Conservation (phyloP, 23 red algal genomes). For the Pyropia haitanensis region DNA sequence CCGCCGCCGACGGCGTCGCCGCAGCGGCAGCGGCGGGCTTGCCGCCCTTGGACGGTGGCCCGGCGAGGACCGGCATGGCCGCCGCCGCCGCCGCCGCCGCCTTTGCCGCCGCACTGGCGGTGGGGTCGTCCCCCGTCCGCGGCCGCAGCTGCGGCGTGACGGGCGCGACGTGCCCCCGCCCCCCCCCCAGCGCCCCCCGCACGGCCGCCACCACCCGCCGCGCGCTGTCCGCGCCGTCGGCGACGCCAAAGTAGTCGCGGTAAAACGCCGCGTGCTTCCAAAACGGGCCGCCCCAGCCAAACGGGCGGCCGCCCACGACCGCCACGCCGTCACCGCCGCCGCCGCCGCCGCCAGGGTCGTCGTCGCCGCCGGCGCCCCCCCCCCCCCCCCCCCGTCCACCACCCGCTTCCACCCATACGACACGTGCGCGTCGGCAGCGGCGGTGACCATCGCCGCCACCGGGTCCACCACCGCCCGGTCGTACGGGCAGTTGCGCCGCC, state of each 20-base stretch:
- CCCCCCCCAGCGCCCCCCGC: not conserved
- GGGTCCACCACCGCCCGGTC: constrained; percentile 20
- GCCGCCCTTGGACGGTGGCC: too few relatives aligned
- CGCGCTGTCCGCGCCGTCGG: constrained; percentile 22
- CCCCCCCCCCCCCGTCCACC: too few relatives aligned
- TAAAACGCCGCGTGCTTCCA: constrained; percentile 70
- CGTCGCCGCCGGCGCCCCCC: not conserved
- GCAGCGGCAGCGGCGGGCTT: too few relatives aligned
- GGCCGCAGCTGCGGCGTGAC: not conserved
- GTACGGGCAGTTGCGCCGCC: constrained; percentile 23
- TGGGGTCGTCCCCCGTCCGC: not conserved
- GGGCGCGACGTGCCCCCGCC: not conserved
- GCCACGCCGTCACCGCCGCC: constrained; percentile 15
- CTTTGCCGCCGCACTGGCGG: too few relatives aligned
- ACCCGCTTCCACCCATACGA: constrained; percentile 23
- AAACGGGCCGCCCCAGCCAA: constrained; percentile 58
- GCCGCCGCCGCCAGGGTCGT: not conserved
- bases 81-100: too few relatives aligned
- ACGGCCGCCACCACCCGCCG: constrained; percentile 38
- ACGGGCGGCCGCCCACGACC: constrained; percentile 62
- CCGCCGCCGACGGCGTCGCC: too few relatives aligned
- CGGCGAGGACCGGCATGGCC: too few relatives aligned
- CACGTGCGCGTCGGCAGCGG: constrained; percentile 19
- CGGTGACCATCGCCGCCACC: constrained; percentile 40
- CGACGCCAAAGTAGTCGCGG: constrained; percentile 42